Conservation (phyloP, 2,329 filamentous ascomycete genomes). For the Aureobasidium melanogenum region DNA sequence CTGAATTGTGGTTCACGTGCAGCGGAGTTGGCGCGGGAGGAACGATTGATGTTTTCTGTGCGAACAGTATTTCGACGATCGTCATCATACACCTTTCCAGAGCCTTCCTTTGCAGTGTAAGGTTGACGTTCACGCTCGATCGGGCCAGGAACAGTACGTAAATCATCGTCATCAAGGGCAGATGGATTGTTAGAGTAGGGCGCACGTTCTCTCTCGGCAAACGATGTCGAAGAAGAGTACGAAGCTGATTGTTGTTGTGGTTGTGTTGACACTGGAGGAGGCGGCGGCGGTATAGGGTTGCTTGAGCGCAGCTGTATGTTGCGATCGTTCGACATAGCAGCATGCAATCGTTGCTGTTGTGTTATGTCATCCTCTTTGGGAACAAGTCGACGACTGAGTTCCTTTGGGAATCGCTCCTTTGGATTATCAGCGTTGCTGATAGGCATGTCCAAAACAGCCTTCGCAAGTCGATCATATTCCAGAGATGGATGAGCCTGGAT, state of each 20-base stretch:
- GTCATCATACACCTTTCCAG: conserved; percentile 48
- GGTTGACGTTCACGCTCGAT: conserved; percentile 60
- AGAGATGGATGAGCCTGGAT: conserved; percentile 68
- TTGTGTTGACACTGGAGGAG: conserved; percentile 13
- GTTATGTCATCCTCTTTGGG: conserved; percentile 50
- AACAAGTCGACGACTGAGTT: conserved; percentile 65
- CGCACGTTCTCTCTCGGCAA: conserved; percentile 32
- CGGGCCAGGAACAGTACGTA: conserved; percentile 35
- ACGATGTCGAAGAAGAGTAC: conserved; percentile 15
- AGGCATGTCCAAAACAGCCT: conserved; percentile 60
- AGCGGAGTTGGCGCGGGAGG: conserved; percentile 12
- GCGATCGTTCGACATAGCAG: conserved; percentile 48
- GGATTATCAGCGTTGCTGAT: conserved; percentile 57
- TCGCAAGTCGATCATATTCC: conserved; percentile 62
- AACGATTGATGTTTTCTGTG: conserved; percentile 5
- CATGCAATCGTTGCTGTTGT: conserved; percentile 51
- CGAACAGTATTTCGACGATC: conserved; percentile 15
- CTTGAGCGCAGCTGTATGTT: conserved; percentile 36
- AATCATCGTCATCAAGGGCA: conserved; percentile 28
- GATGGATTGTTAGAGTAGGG: conserved; percentile 29
- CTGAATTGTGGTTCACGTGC: conserved; percentile 6
- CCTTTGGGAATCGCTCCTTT: conserved; percentile 68
- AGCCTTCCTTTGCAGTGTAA: conserved; percentile 51
- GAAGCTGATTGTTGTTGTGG: conserved; percentile 5
- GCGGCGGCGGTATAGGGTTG: conserved; percentile 26